phyloP scores from a whole-genome alignment of 345 rosid genomes.

The sweet orange (Citrus sinensis) region DNA sequence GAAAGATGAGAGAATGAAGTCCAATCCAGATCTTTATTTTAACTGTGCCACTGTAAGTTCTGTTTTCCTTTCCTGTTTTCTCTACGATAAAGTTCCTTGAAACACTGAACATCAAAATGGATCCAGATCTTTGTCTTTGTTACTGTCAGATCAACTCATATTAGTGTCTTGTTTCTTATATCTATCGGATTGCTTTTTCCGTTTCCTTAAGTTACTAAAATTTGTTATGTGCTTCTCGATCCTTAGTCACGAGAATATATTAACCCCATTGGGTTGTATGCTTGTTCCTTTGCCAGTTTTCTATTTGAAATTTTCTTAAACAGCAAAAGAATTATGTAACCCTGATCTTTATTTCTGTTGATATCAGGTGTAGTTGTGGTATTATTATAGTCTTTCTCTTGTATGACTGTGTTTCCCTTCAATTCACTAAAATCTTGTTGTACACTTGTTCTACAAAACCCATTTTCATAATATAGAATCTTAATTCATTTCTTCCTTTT shows the following conservation, averaged over 20 bases:
- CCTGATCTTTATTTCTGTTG: background rate
- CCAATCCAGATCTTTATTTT: constrained; percentile 68
- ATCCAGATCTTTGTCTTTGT: background rate
- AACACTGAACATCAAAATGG: background rate
- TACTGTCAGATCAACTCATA: background rate
- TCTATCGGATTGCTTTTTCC: background rate
- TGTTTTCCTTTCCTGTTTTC: background rate
- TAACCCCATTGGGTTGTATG: background rate
- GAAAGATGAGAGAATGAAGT: constrained; percentile 58
- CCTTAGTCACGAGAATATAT: background rate
- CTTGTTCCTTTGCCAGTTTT: background rate
- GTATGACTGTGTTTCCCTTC: background rate
- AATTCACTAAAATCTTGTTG: background rate
- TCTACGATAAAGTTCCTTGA: background rate
- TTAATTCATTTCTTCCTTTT: background rate
- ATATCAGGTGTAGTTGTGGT: background rate
- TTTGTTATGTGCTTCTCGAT: background rate
- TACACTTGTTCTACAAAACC: background rate
- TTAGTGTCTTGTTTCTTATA: background rate
- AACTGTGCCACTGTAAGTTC: constrained; percentile 70
- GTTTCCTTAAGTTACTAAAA: background rate
- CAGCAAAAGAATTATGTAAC: background rate
- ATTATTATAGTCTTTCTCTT: background rate
- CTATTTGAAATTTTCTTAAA: background rate
- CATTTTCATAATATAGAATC: background rate